These are phyloP conservation scores for Chaetomium tenue DNA, from an alignment of 495 filamentous ascomycete species.

Conservation along the genomic window DNA sequence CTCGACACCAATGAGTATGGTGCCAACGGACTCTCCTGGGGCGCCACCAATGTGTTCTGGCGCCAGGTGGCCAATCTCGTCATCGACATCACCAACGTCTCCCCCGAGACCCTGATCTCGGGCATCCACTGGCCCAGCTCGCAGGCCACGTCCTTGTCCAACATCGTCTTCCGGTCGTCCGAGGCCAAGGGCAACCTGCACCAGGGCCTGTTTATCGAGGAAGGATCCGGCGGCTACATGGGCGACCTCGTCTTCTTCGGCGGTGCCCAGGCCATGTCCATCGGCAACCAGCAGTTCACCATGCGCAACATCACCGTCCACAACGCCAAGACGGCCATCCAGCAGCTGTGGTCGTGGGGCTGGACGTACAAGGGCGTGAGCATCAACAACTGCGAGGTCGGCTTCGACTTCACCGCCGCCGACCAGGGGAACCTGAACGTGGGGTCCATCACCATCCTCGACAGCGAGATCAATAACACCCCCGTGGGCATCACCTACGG, in stretches of 20 bases:
- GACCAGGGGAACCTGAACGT: conserved; percentile 51
- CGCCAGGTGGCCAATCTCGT: conserved; percentile 72
- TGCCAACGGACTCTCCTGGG: conserved; percentile 37
- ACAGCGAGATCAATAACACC: conserved; percentile 72
- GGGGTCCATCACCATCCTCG: conserved; percentile 72
- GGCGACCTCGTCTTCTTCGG: conserved; percentile 72
- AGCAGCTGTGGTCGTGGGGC: conserved; percentile 52
- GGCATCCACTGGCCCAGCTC: conserved; percentile 80
- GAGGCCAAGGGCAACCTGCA: conserved; percentile 58
- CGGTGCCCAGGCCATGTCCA: conserved; percentile 58
- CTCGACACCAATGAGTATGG: conserved; percentile 60
- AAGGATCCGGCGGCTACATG: conserved; percentile 70
- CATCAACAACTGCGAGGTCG: conserved; percentile 62
- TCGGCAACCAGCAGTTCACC: conserved; percentile 83
- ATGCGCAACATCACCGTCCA: conserved; percentile 67
- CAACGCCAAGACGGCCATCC: conserved; percentile 55
- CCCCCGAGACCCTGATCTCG: conserved; percentile 50
- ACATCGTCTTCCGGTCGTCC: conserved; percentile 67
- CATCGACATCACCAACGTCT: conserved; percentile 64
- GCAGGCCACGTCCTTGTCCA: conserved; percentile 71
- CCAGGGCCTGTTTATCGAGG: conserved; percentile 71
- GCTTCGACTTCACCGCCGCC: conserved; percentile 59
- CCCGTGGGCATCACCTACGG: conserved; percentile 51
- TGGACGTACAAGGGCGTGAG: conserved; percentile 68
- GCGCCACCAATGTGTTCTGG: conserved; percentile 70